Base-by-base conservation (phyloP, 1,284 basidiomycete genomes). In the Cutaneotrichosporon sp. region DNA sequence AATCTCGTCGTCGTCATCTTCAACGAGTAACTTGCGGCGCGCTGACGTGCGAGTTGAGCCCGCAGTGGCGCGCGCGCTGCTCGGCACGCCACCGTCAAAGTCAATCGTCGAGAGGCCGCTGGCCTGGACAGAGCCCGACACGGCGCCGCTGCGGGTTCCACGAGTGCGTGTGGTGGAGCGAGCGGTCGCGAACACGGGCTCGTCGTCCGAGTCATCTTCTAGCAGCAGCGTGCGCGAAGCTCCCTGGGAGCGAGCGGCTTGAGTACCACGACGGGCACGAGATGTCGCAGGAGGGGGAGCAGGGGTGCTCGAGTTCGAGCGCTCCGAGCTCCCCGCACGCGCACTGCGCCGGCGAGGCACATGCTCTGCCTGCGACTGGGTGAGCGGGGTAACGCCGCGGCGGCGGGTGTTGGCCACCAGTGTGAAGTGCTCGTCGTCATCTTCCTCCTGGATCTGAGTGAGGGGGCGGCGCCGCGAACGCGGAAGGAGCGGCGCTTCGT, bases 401-500 rank as follows among this genome's bases (percentile, higher is more conserved):
- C 66, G 59, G 16, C 63, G 60, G 3, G 45, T 34, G 2, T 56
- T 22, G 22, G 61, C 25, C 9, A 62, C 31, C 4, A 54, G 56
- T 34, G 52, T 25, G 16, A 66, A 67, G 29, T 67, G 63, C 25
- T 72, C 69, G 9, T 69, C 70, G 45, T 71, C 69, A 1, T 69
- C 68, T 18, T 71, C 69, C 22, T 64, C 67, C 5, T 50, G 46
- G 25, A 58, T 64, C 42, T 66, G 60, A 4, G 60, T 62, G n/a
- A 67, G 62, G 14, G 34, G 46, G 10, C 55, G 45, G 13, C 69
- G 67, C 25, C 63, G 50, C 13, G 61, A 56, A 0, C 59, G 24
- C 6, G 74, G 74, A 2, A 73, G 54, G 4, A 75, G 63, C 3
- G 74, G 74, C 54, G 71, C 67, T 11, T 69, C 67, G 20, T 72